These are phyloP conservation scores for Coccomyxa sp. DNA, from an alignment of 139 green algal genomes.

Conservation along the genomic window DNA sequence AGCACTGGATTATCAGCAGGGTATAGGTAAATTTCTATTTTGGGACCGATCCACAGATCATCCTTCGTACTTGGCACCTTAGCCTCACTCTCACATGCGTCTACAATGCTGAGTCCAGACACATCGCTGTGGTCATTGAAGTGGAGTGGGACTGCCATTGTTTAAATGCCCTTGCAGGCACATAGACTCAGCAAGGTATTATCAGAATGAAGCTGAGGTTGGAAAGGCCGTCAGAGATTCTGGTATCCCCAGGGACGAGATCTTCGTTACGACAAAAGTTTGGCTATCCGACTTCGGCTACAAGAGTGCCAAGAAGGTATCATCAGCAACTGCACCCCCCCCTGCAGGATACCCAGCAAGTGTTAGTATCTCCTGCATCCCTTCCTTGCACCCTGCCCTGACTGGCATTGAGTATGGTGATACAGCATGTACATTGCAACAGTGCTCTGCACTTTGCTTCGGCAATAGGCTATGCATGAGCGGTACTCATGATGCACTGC, in stretches of 20 bases:
- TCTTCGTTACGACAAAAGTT: conserved; percentile 55
- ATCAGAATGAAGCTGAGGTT: conserved; percentile 28
- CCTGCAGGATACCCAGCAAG: no score
- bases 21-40: not conserved
- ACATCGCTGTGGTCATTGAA: no score
- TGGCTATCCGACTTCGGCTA: conserved; percentile 12
- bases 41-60: not conserved
- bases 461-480: no score
- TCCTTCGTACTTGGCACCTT: not conserved
- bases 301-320: not conserved
- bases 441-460: no score
- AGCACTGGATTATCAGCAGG: not conserved
- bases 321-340: no score
- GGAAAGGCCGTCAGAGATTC: conserved; percentile 13
- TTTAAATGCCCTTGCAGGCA: no score
- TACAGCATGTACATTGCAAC: no score
- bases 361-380: not conserved
- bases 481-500: no score
- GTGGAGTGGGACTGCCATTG: no score
- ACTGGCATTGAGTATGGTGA: not conserved
- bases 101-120: no score
- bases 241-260: conserved; percentile 24
- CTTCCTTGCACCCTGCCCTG: not conserved
- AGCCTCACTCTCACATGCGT: not conserved
- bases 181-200: not conserved